Evolutionary conservation across 768 basidiomycete species (phyloP), one percentile per base, ranked within the genome.

Genomic region (Xerocomellus intermedius): DNA sequence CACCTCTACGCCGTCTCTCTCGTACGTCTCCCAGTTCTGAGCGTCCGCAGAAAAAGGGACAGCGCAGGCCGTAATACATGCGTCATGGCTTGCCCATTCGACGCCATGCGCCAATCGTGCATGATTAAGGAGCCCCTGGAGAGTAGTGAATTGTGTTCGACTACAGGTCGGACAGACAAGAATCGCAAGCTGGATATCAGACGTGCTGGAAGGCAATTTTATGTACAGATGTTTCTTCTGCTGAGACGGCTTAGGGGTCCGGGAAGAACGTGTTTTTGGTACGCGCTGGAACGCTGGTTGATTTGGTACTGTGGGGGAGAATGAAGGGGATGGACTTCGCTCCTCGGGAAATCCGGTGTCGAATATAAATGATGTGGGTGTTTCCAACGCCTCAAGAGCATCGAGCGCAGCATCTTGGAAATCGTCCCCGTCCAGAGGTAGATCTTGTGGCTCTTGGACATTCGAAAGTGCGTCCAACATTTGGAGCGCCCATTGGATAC

Each of bases 61-160:
- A 8, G 78, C 80, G 35, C 77, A 80, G 37, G 70, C 72, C 46
- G 72, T 71, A 22, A 82, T 76, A 52, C 80, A 82, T 30, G 79
- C 75, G 42, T 82, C 81, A 54, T 82, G 80, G 32, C 74, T 80
- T 17, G 77, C 74, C 66, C 74, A 82, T 52, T 81, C 76, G 38
- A 77, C 65, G 14, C 72, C 67, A 54, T 82, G 80, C 9, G 75
- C 69, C n/a, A 81, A 64, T 17, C 81, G 78, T 38, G 76, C 79
- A 59, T 82, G 80, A 48, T 82, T 82, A 28, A 82, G 67, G 37
- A 82, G 70, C 13, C 80, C 80, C 54, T 82, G 80, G 8, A 82
- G 70, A 24, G 72, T 80, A 22, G 77, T 79, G 60, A 82, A 80
- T 44, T 82, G 77, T 8, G 71, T 73, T 21, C 80, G 75, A 9